A percentile compares a stretch with the other conserved stretches of the same genome.
Conservation (phyloP, 75 land plant species). For the Picea glauca region DNA sequence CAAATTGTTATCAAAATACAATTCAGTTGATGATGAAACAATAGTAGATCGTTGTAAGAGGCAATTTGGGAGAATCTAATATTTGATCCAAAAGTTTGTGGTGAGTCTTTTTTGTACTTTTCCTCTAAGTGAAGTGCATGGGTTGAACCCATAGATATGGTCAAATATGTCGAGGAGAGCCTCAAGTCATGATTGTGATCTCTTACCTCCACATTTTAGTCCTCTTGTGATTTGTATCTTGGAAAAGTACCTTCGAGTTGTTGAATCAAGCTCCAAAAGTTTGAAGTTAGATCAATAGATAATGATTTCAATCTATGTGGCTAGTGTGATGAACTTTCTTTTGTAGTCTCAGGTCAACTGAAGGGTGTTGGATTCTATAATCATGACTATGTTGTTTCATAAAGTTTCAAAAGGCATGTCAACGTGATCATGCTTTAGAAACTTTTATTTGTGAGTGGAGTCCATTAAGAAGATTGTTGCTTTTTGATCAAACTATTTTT, state of each 20-base stretch:
- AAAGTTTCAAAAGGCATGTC: conserved; percentile 15
- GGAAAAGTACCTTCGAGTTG: conserved; percentile 47
- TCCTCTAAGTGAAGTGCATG: conserved; percentile 34
- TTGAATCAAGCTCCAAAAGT: conserved; percentile 53
- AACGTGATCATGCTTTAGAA: conserved; percentile 8
- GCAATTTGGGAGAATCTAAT: conserved; percentile 68
- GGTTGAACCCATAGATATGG: conserved; percentile 3
- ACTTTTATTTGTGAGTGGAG: conserved; percentile 61
- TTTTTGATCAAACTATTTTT: conserved; percentile 21
- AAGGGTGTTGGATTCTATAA: conserved; percentile 22
- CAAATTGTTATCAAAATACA: not conserved
- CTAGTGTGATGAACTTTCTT: conserved; percentile 53
- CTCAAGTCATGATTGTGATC: too few species aligned
- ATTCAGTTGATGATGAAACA: conserved; percentile 27
- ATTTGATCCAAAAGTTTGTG: conserved; percentile 64
- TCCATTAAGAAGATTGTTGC: conserved; percentile 55
- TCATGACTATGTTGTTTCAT: conserved; percentile 32
- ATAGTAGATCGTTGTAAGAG: conserved; percentile 35
- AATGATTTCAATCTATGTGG: conserved; percentile 65
- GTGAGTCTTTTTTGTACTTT: conserved; percentile 55
- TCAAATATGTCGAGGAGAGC: not conserved
- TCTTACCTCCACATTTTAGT: too few species aligned
- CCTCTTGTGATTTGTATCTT: too few species aligned
- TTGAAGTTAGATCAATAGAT: conserved; percentile 39
- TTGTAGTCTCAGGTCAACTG: conserved; percentile 62